phyloP scores from a whole-genome alignment of 2,329 filamentous ascomycete genomes.

The Pseudogymnoascus sp. region DNA sequence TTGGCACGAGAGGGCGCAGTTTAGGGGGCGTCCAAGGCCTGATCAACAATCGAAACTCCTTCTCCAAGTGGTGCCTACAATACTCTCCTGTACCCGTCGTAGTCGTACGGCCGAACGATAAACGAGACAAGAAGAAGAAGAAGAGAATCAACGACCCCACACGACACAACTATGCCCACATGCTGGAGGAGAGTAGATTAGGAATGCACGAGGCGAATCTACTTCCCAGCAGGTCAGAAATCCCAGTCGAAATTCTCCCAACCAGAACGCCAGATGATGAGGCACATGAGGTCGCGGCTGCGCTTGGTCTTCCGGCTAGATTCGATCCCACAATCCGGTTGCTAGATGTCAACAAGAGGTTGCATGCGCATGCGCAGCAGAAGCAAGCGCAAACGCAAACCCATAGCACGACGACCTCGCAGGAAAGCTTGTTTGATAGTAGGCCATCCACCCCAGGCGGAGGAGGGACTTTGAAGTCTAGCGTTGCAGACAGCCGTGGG shows the following conservation, averaged over 20 bases:
- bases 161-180: constrained; percentile 56
- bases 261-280: constrained; percentile 47
- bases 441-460: constrained; percentile 22
- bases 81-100: constrained; percentile 69
- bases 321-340: constrained; percentile 60
- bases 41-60: constrained; percentile 52
- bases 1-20: constrained; percentile 62
- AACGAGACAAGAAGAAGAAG: constrained; percentile 64
- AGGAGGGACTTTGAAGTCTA: constrained; percentile 34
- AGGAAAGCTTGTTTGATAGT: constrained; percentile 12
- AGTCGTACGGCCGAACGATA: constrained; percentile 62
- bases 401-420: not conserved
- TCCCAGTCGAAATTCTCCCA: constrained; percentile 15
- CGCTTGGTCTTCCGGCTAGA: constrained; percentile 52
- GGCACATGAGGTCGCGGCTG: constrained; percentile 57
- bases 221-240: constrained; percentile 16
- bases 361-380: constrained; percentile 6
- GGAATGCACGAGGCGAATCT: constrained; percentile 27
- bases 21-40: constrained; percentile 64
- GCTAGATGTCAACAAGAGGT: constrained; percentile 31
- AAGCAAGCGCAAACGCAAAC: not conserved
- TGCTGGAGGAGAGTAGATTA: constrained; percentile 51
- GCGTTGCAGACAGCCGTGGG: constrained; percentile 21
- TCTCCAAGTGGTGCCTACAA: constrained; percentile 69
- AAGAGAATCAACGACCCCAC: constrained; percentile 60